phyloP scores from a whole-genome alignment of 1,139 yeast genomes.

The Kodamaea plutei region DNA sequence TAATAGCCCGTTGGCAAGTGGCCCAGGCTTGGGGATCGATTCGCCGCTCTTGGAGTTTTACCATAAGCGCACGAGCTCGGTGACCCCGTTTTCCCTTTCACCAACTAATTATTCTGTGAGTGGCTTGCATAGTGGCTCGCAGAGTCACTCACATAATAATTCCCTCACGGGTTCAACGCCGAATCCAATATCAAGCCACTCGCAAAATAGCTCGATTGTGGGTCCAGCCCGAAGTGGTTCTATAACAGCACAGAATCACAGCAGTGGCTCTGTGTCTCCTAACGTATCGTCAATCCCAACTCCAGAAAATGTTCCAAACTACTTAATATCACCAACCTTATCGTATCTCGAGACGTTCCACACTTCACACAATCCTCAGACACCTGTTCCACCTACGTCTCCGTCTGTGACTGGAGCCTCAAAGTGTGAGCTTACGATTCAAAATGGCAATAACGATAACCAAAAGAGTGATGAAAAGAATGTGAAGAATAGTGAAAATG shows the following conservation, averaged over 20 bases:
- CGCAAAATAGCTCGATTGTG: too few relatives aligned
- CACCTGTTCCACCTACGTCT: constrained; percentile 2
- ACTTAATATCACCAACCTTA: constrained; percentile 13
- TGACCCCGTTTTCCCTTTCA: constrained; percentile 48
- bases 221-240: too few relatives aligned
- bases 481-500: too few relatives aligned
- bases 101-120: constrained; percentile 23
- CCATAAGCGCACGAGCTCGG: constrained; percentile 36
- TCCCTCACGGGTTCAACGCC: not conserved
- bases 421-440: constrained; percentile 1
- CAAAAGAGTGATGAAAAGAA: too few relatives aligned
- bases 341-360: constrained; percentile 13
- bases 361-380: constrained; percentile 7
- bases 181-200: not conserved
- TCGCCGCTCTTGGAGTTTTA: constrained; percentile 29
- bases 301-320: constrained; percentile 5
- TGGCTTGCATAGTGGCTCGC: constrained; percentile 8
- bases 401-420: too few relatives aligned
- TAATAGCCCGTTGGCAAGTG: constrained; percentile 19
- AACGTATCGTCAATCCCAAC: constrained; percentile 2
- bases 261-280: not conserved
- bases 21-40: constrained; percentile 19
- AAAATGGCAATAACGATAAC: not conserved
- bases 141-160: not conserved
- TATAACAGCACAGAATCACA: not conserved